Base-by-base conservation (phyloP, 768 basidiomycete species). In the Trametes punicea region DNA sequence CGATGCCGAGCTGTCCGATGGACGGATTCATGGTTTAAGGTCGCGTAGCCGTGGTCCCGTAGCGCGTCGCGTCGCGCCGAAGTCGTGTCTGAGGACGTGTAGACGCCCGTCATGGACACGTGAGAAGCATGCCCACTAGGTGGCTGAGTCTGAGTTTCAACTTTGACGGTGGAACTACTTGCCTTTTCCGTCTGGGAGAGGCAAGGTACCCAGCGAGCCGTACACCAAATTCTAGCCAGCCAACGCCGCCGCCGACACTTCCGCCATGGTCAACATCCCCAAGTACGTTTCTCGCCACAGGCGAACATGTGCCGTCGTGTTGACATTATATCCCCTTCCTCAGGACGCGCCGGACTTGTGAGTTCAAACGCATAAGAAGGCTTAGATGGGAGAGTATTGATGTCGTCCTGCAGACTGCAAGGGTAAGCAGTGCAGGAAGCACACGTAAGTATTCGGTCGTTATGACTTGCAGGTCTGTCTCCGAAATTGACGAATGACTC, bases 261-360 rank as follows among this genome's bases (percentile, higher is more conserved):
- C 64, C 73, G 81, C 77, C 71, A 95, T 95, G 92, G 92, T 95
- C 77, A 94, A 94, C 82, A 85, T 95, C 66, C 93, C 92, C 72
- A 95, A 95, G 92, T 92, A 65, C 65, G 90, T 81, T 23, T 39
- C 16, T 29, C 20, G 34, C n/a, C 6, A 18, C 11, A 21, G n/a
- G 21, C 38, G 13, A 42, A 41, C 1, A 10, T 42, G 31, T 40
- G 41, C 27, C 4, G 18, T 44, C 40, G 0, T 26, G 16, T 40
- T 52, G 34, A 59, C 57, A 0, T 23, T 36, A 60, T 70, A 53
- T 65, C 57, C 16, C 56, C 55, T 1, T 60, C 15, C n/a, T 15
- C 54, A 87, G 93, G 80, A 97, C 94, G 69, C 92, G 95, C 77
- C 84, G 93, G 77, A 98, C 95, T 67, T 97, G 93, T 94, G 75